Base-by-base conservation (phyloP, 2,329 filamentous ascomycete species). In the Sporothrix variecibatus region DNA sequence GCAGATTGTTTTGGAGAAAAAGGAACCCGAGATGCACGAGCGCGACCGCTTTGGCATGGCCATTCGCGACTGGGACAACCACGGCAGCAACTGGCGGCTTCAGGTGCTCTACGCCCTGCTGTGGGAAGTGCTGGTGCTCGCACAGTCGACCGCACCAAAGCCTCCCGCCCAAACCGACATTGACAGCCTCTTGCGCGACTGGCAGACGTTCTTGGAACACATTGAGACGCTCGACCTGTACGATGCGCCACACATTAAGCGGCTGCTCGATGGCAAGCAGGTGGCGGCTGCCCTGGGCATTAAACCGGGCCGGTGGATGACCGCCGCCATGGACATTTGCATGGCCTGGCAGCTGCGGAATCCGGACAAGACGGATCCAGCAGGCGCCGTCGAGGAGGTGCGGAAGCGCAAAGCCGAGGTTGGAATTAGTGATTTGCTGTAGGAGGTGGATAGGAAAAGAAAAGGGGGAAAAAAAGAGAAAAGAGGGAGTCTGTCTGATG, bases 261-360 rank as follows among this genome's bases (percentile, higher is more conserved):
- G 87, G 5, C 83, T 94, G 31, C 85, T 97, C 46, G 93, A 97
- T 79, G 95, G 96, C 20, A 92, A 88, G 53, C 85, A 91, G 71
- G 87, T 98, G 26, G 88, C 90, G 23, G 87, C 90, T 76, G 89
- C 88, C 3, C 85, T 98, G 3, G 89, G 87, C 0, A 83, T 87
- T n/a, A 90, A 90, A 76, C 91, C 93, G 0, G 94, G 94, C 0
- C 90, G 86, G n/a, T 98, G 95, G 95, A 92, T 97, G 87, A 90
- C 90, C 72, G 86, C 87, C 64, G 94, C 94, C 3, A 84, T 97
- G 65, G 92, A 97, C 43, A 85, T 94, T 3, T 93, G 94, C 75
- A 89, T 97, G 82, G 90, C 91, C 75, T 98, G 95, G 94, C 96
- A 98, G 82, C 87, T 98, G 71, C 88, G 93, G 51, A 90, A 98